Evolutionary conservation across 441 rosid species (phyloP).

Genomic region (Sinapis alba): DNA sequence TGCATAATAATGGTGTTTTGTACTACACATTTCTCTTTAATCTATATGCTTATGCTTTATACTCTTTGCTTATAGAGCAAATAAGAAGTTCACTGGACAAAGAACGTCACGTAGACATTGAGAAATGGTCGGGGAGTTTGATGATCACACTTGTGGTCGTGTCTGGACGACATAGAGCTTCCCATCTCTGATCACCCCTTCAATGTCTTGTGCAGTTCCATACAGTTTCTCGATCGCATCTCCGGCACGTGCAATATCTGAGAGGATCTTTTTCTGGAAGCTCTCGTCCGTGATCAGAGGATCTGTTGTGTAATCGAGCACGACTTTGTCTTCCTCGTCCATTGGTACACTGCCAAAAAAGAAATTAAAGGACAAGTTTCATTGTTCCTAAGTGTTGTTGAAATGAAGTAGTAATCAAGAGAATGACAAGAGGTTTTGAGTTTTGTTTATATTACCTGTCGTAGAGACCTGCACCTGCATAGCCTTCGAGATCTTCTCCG

Average conservation of each 20-base stretch:
- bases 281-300: conserved; percentile 62
- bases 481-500: conserved; percentile 98
- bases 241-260: conserved; percentile 81
- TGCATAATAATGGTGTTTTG: neutral
- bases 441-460: conserved; percentile 67
- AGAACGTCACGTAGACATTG: conserved; percentile 18
- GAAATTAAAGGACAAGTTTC: conserved; percentile 1
- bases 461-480: conserved; percentile 99
- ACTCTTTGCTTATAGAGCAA: conserved; percentile 26
- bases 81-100: conserved; percentile 16
- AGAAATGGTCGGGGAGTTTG: neutral
- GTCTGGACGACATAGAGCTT: conserved; percentile 93
- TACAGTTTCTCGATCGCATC: conserved; percentile 80
- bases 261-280: conserved; percentile 67
- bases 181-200: conserved; percentile 93
- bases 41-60: conserved; percentile 20
- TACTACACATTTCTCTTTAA: neutral
- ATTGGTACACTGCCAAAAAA: conserved; percentile 80
- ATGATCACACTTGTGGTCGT: conserved; percentile 92
- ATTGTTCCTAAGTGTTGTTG: neutral
- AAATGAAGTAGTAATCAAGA: conserved; percentile 8
- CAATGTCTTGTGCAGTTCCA: conserved; percentile 93
- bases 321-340: conserved; percentile 86
- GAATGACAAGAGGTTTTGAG: neutral
- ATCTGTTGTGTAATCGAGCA: conserved; percentile 82